Evolutionary conservation across 805 yeast genomes (phyloP), one percentile per base, ranked within the genome.

Genomic region (Tetrapisispora phaffii): DNA sequence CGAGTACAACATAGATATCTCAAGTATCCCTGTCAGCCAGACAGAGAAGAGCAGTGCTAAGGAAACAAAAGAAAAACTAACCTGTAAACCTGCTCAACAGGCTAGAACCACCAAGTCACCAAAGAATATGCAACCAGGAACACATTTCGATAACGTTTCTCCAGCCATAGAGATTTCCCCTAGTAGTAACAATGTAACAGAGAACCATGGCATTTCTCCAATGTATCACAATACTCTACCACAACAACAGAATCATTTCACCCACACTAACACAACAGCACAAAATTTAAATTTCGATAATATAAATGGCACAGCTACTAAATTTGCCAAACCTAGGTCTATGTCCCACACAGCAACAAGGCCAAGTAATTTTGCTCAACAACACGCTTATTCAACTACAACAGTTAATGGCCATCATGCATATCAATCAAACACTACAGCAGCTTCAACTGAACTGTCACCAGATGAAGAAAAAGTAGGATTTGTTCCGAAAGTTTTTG

Each of bases 401-500:
- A 6, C 26, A 16, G 17, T 39, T 22, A 36, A 23, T n/a, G 9
- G 20, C 10, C 16, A 36, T 36, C 29, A 36, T 23, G 3, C 20
- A 23, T n/a, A n/a, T 16, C 33, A 24, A 5, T 4, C 33, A 10
- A 17, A 7, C 20, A 31, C 37, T 17, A 10, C 4, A 16, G 20
- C 24, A 2, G 9, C 29, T n/a, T 9, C 39, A 7, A 22, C 9
- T 17, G 39, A 36, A 22, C 17, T 38, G 12, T 24, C 16, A 9
- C 47, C 47, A 9, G 47, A 61, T 21, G 61, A 50, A 31, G 67
- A 64, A 39, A 57, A 58, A 42, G 33, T 57, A 8, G 67, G 67
- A 16, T 61, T 61, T 28, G 53, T 63, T 20, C 68, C 68, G 37
- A 63, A 63, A 45, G 62, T 64, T 16, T 50, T 62, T 23, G 65